These are phyloP conservation scores for Microdochium trichocladiopsis DNA, from an alignment of 2,329 filamentous ascomycete species.

Conservation along the genomic window DNA sequence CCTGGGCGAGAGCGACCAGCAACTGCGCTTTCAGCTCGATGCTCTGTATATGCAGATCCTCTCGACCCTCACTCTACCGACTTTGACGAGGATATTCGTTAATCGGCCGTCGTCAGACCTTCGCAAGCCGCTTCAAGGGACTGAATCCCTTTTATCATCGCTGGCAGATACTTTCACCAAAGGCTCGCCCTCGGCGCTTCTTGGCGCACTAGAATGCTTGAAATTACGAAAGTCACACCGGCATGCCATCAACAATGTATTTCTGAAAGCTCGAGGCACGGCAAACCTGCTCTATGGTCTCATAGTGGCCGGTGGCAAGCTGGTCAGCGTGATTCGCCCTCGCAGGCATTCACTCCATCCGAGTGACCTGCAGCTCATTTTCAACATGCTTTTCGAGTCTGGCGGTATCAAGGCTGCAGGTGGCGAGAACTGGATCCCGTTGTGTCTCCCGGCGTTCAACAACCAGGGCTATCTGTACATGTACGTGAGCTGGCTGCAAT, in stretches of 20 bases:
- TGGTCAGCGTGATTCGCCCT: constrained; percentile 91
- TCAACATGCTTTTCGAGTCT: constrained; percentile 98
- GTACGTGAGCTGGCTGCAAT: constrained; percentile 93
- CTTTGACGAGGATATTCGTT: constrained; percentile 78
- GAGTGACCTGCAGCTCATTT: constrained; percentile 90
- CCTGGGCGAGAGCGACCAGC: constrained; percentile 83
- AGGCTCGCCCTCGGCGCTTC: constrained; percentile 80
- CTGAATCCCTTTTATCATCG: constrained; percentile 83
- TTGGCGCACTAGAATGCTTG: constrained; percentile 91
- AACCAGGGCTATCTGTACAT: constrained; percentile 96
- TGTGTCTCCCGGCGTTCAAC: constrained; percentile 95
- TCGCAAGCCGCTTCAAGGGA: constrained; percentile 81
- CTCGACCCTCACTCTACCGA: constrained; percentile 86
- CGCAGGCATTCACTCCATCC: constrained; percentile 94
- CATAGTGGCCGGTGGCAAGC: constrained; percentile 82
- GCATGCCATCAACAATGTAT: constrained; percentile 75
- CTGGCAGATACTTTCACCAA: constrained; percentile 91
- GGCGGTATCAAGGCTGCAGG: constrained; percentile 82
- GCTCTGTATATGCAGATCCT: constrained; percentile 97
- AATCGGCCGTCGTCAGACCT: constrained; percentile 91
- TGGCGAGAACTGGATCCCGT: constrained; percentile 94
- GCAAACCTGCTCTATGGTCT: constrained; percentile 84
- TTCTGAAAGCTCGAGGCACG: constrained; percentile 65
- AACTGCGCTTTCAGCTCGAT: constrained; percentile 81
- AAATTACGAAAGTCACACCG: constrained; percentile 84